phyloP scores from a whole-genome alignment of 305 asterid species.

The Fraxinus albicans region DNA sequence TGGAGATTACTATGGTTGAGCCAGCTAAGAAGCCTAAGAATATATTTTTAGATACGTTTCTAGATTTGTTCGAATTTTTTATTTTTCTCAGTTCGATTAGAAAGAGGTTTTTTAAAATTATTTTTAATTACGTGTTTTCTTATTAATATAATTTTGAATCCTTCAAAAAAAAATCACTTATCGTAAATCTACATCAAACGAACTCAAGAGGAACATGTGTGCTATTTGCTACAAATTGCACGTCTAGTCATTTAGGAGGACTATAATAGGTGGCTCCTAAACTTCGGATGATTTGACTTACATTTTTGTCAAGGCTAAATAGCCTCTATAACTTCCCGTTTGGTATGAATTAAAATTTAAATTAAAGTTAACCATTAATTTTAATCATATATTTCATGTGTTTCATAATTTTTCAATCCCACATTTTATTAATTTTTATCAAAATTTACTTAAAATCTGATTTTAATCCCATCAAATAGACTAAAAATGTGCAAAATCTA shows the following conservation, averaged over 20 bases:
- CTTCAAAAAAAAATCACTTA: too few relatives aligned
- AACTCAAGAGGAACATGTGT: background rate
- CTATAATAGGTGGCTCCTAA: background rate
- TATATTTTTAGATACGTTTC: background rate
- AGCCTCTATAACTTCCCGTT: too few relatives aligned
- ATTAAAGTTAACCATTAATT: too few relatives aligned
- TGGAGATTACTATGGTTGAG: background rate
- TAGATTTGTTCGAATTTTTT: background rate
- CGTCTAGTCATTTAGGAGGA: background rate
- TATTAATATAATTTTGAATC: too few relatives aligned
- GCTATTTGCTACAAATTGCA: background rate
- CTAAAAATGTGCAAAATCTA: too few relatives aligned
- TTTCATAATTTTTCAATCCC: too few relatives aligned
- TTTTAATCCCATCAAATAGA: too few relatives aligned
- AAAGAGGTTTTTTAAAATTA: background rate
- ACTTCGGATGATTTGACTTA: background rate
- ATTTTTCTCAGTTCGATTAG: background rate
- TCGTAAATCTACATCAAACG: too few relatives aligned
- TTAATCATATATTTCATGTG: too few relatives aligned
- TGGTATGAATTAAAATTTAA: too few relatives aligned
- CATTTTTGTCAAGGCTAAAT: background rate
- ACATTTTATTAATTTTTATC: too few relatives aligned
- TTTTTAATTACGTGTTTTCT: background rate
- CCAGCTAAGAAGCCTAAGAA: background rate
- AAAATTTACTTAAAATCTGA: too few relatives aligned